Conservation (phyloP, 129 eudicot species). For the Arctium minus region DNA sequence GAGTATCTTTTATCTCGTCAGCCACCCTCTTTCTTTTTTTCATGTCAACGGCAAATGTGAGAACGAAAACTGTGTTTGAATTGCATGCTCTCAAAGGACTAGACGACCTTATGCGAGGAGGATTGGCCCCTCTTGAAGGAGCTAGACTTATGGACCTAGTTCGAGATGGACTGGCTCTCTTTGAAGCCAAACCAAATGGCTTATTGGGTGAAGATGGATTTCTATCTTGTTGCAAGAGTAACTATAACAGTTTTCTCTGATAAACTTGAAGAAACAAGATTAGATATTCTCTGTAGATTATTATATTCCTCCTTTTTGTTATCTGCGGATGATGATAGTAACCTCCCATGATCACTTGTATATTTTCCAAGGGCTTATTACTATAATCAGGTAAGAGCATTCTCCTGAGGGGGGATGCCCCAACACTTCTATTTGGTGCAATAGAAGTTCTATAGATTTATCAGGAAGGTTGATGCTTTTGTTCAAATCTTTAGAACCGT, state of each 20-base stretch:
- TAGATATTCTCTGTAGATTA: conserved; percentile 31
- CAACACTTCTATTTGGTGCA: conserved; percentile 22
- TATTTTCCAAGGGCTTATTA: conserved; percentile 43
- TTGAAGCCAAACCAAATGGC: conserved; percentile 23
- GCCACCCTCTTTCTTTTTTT: conserved; percentile 68
- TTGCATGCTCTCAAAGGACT: conserved; percentile 73
- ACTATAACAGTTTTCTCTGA: conserved; percentile 22
- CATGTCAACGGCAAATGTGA: conserved; percentile 79
- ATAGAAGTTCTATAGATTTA: conserved; percentile 36
- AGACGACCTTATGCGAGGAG: conserved; percentile 65
- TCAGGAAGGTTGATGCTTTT: conserved; percentile 45
- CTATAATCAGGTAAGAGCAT: conserved; percentile 42
- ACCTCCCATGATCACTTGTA: conserved; percentile 49
- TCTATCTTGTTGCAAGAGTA: conserved; percentile 14
- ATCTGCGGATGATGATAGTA: conserved; percentile 6
- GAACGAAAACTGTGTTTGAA: conserved; percentile 67
- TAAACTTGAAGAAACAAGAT: conserved; percentile 27
- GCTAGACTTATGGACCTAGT: conserved; percentile 37
- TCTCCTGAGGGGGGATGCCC: conserved; percentile 41
- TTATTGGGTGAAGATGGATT: conserved; percentile 59
- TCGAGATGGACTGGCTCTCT: conserved; percentile 63
- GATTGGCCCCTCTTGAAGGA: conserved; percentile 68
- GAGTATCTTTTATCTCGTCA: conserved; percentile 81
- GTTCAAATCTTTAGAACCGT: conserved; percentile 24
- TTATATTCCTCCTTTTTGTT: conserved; percentile 24